Evolutionary conservation across 352 stramenopile species (phyloP), one percentile per base, ranked within the genome.

Genomic region (Globisporangium megalacanthum): DNA sequence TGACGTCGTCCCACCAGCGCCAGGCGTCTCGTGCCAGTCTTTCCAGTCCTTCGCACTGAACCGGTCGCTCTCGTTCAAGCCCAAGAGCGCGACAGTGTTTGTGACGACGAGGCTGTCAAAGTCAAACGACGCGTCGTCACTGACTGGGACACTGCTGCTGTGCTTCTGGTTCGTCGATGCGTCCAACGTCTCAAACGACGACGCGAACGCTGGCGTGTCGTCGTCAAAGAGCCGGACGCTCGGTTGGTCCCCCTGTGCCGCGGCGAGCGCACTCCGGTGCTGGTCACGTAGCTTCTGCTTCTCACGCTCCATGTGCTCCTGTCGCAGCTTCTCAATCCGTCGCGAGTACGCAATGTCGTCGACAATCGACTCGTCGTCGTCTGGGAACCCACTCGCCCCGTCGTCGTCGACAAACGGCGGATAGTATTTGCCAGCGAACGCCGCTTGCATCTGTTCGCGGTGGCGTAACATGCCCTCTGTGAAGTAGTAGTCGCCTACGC

Each of bases 291-390:
- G 42, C 46, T 86, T 86, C 55, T 77, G 73, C 56, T 83, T 85
- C 62, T 89, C 79, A 25, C 72, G 69, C 33, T 66, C 69, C 66
- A 89, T 75, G 70, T 89, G 79, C 25, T 80, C 77, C 58, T 86
- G 75, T 14, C 77, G 70, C 60, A 89, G 70, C 7, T 64, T 67
- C 52, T 86, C 77, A n/a, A 89, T 69, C 29, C 79, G 79, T 44
- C 63, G 39, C 4, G 69, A 78, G 48, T 86, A 81, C n/a, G 70
- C 33, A 13, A 39, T 5, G 35, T 39, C 35, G 35, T 39, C 35
- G 35, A 39, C 10, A 5, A 39, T 39, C 35, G 57, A 46, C 22
- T 86, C 62, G 10, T 82, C 50, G n/a, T 86, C 74, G 44, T 77
- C 66, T 4, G 72, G 65, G 49, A 69, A 65, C 17, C 51, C 57